A percentile compares a stretch with the other conserved stretches of the same genome.
phyloP scores from a whole-genome alignment of 2,329 filamentous ascomycete species.

The Trichoderma harzianum region DNA sequence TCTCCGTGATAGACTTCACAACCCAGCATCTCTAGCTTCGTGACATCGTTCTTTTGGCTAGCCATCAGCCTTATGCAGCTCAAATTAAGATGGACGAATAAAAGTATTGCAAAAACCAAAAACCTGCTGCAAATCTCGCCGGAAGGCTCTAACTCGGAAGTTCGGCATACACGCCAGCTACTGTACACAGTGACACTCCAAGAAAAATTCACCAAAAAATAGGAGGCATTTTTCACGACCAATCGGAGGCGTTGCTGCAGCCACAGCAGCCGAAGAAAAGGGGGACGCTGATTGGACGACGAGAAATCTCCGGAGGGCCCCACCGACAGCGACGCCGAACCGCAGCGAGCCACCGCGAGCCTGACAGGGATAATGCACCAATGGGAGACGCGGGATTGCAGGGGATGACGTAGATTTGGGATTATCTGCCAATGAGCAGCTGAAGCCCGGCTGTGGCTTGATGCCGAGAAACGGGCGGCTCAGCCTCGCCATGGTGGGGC shows the following conservation, averaged over 20 bases:
- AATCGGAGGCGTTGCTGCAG: not conserved
- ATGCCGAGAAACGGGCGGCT: slow-evolving; percentile 11
- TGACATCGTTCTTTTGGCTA: not conserved
- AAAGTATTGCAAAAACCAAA: not conserved
- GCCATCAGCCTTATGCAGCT: not conserved
- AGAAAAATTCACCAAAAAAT: not conserved
- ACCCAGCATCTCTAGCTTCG: not conserved
- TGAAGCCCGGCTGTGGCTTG: not conserved
- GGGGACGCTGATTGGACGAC: not conserved
- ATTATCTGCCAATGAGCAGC: not conserved
- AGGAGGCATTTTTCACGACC: not conserved
- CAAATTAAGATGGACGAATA: not conserved
- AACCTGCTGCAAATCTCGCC: not conserved
- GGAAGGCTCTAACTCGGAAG: not conserved
- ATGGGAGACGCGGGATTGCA: not conserved
- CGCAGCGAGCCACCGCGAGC: not conserved
- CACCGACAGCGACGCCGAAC: not conserved
- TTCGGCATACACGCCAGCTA: not conserved
- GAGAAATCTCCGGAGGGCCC: not conserved
- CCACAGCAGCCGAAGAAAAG: no score
- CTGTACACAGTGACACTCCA: not conserved
- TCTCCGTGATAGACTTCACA: not conserved
- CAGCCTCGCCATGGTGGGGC: slow-evolving; percentile 4
- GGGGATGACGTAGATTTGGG: not conserved
- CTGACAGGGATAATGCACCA: not conserved